Evolutionary conservation across 2,329 filamentous ascomycete species (phyloP), one percentile per base, ranked within the genome.

Genomic region (Neonectria neomacrospora): DNA sequence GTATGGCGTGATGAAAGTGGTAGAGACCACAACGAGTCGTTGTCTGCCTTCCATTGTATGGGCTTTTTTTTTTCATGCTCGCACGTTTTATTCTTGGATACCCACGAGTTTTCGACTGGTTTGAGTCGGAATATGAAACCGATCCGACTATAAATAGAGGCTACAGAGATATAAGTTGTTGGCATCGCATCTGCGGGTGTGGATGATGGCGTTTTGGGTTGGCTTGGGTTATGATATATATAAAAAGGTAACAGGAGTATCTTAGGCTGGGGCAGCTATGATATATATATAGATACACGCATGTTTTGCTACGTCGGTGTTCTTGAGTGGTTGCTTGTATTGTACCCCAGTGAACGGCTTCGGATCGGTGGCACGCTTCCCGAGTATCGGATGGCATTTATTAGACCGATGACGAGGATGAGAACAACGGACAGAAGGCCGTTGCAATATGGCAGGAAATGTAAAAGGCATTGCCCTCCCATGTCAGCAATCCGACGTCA

Each of bases 131-230:
- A n/a, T 41, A n/a, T 23, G 14, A 41, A 41, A 54, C 48, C 32
- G 54, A 58, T 42, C 22, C 32, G 18, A 47, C 16, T 23, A 48
- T 26, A 20, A 44, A 41, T n/a, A 32, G 39, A 23, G 11, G 8
- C 5, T 18, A 14, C 16, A 18, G 23, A n/a, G 20, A 28, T n/a
- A 41, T 28, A 44, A n/a, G 20, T 32, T 44, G 37, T 28, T 37
- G 6, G 39, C 23, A 50, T 42, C 14, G 12, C 20, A 23, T 54
- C 18, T 45, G 28, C 32, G 47, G 23, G 23, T 12, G 32, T 28
- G 32, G 23, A 63, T 22, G 32, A 51, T 34, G 61, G 61, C 61
- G 61, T 63, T 63, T 44, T 37, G 61, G 51, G 18, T 54, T 48
- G 20, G 50, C 11, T 34, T 58, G 41, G 54, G 41, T 32, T 10